Evolutionary conservation across 2,329 filamentous ascomycete genomes (phyloP), one percentile per base, ranked within the genome.

Genomic region (Stemphylium lycopersici): DNA sequence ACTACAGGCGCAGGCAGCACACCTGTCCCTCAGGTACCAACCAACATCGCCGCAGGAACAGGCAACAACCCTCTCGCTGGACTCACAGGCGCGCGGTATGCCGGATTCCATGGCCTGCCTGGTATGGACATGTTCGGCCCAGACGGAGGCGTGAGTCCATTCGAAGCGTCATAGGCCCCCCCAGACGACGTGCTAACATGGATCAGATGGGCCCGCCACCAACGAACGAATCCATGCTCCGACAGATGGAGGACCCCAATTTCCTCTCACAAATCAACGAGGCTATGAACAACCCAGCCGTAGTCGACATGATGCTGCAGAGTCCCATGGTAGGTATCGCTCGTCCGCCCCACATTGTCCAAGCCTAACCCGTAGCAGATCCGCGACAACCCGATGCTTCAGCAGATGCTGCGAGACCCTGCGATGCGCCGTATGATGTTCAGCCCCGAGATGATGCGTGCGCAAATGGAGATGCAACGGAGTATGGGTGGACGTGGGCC

Each of bases 381-480:
- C 66, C 87, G 95, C 67, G 86, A 89, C 70, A 96, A 96, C 72
- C 95, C 95, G 2, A 88, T 91, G 83, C 90, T 90, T 18, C 86
- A 92, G 65, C 87, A 96, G 70, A 89, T 97, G 76, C 85, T 99
- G 67, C 88, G 91, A 56, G 95, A 93, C 20, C 93, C 93, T 0
- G 85, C 92, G 60, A 92, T 98, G 78, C 86, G 95, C 68, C 84
- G 90, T 46, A 95, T 98, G 90, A 88, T 99, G 83, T 93, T 91
- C 58, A 92, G 96, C 71, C 95, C 95, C 3, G 86, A 91, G 39
- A 87, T 91, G 66, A 85, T 99, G 61, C 83, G 91, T 53, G 87
- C 90, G 73, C 91, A 93, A 67, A 85, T 91, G 68, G 87, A 91
- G 58, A 89, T 98, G 86, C 89, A 93, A 71, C 83, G 90, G 55